Evolutionary conservation across 2,329 filamentous ascomycete species (phyloP), one percentile per base, ranked within the genome.

Genomic region (Orbilia oligospora): DNA sequence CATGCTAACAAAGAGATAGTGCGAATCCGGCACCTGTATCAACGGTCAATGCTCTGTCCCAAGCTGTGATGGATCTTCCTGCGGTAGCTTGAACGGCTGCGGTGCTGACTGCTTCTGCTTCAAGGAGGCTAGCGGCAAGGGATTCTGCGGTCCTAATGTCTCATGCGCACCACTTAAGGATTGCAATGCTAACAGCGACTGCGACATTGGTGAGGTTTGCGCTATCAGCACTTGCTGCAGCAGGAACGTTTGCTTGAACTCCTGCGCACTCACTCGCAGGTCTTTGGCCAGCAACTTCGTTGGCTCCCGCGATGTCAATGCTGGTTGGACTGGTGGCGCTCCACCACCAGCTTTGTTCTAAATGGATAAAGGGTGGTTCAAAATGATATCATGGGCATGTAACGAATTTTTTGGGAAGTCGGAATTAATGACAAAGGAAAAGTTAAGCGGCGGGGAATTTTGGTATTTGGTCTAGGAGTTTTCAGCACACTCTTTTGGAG

Each of bases 1-100:
- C 6, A 53, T 53, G n/a, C n/a, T 66, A 41, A 66, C 14, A 20
- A 0, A 36, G 5, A 9, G 14, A 3, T 66, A 66, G 63, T 66
- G 63, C 46, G 27, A 20, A 9, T 51, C 63, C 38, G 63, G 63
- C 8, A 27, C 6, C 18, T 66, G 63, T 24, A 14, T 36, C 20
- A 66, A 66, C 12, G 63, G 63, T 8, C 63, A 66, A 66, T 66
- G 63, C 30, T 66, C 63, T 18, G 63, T 66, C 9, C 16, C 46
- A 4, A 14, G 27, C 14, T 66, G 63, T 10, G 48, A 66, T 12
- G 63, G 63, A 22, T 66, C 63, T 4, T 36, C 46, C 1, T 66
- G 63, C 27, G 44, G 48, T 18, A 66, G 63, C 12, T 20, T 66
- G 3, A 66, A 66, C 22, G 33, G 63, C 16, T 66, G 63, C 30